Evolutionary conservation across 2,329 filamentous ascomycete genomes (phyloP).

Genomic region (Cercospora berteroae): DNA sequence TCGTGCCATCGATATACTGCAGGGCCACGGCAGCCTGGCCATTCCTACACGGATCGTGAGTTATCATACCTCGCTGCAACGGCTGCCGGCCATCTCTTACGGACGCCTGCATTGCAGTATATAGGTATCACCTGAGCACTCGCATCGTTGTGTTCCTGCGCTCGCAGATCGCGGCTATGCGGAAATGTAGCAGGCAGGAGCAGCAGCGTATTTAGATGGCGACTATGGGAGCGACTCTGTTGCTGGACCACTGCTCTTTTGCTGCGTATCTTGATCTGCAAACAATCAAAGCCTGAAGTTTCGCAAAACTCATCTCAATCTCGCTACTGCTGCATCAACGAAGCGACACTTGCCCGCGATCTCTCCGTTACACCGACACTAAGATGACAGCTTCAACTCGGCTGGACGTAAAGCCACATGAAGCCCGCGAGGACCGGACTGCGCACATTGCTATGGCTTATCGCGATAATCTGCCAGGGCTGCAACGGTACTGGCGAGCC

Average conservation of each 20-base stretch:
- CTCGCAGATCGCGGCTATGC: not conserved
- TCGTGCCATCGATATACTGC: not conserved
- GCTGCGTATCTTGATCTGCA: not conserved
- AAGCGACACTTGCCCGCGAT: not conserved
- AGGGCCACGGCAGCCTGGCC: not conserved
- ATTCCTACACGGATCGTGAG: not conserved
- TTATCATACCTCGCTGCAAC: not conserved
- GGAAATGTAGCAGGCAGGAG: not conserved
- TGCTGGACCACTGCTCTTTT: not conserved
- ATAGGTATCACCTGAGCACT: not conserved
- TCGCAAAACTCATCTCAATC: not conserved
- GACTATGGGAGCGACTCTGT: not conserved
- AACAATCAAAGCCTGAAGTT: not conserved
- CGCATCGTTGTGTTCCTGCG: not conserved
- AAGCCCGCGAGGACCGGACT: not conserved
- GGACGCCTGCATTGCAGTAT: not conserved
- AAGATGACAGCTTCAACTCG: constrained; percentile 7
- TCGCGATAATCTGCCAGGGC: not conserved
- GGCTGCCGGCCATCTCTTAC: not conserved
- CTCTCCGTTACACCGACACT: not conserved
- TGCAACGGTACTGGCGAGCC: not conserved
- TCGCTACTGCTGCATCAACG: not conserved
- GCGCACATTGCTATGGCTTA: not conserved
- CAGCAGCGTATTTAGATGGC: not conserved
- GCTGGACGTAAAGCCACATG: constrained; percentile 3